phyloP scores from a whole-genome alignment of 768 basidiomycete genomes.

The Auricularia sp. region DNA sequence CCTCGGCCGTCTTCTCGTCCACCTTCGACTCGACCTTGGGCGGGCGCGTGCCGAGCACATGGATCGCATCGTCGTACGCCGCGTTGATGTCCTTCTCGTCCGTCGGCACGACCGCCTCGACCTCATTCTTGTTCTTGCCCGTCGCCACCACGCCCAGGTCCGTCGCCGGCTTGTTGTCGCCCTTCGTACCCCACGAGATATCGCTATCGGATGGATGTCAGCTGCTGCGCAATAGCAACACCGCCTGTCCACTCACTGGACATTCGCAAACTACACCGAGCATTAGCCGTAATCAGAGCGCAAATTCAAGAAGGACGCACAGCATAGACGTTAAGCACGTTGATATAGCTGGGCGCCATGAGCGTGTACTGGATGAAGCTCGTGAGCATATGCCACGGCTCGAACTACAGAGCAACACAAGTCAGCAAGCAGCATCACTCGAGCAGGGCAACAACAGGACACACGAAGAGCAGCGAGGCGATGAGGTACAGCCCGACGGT shows the following conservation, averaged over 20 bases:
- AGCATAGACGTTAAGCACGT: constrained; percentile 86
- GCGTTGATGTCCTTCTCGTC: constrained; percentile 83
- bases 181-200: constrained; percentile 94
- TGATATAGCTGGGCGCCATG: constrained; percentile 89
- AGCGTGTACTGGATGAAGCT: constrained; percentile 88
- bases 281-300: background rate
- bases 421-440: background rate
- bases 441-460: constrained; percentile 22
- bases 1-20: constrained; percentile 55
- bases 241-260: constrained; percentile 35
- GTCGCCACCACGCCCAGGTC: constrained; percentile 77
- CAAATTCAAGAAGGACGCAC: constrained; percentile 27
- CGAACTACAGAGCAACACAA: constrained; percentile 44
- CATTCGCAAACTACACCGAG: constrained; percentile 62
- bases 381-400: constrained; percentile 98
- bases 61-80: constrained; percentile 85
- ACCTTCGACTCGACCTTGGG: constrained; percentile 59
- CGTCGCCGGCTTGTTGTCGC: constrained; percentile 75
- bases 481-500: constrained; percentile 85
- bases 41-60: constrained; percentile 67
- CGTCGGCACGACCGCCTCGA: constrained; percentile 78
- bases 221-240: too few species aligned
- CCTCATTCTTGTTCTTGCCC: constrained; percentile 59
- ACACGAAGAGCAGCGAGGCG: constrained; percentile 74
- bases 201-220: constrained; percentile 34